Conservation (phyloP, 192 early-diverging fungal species). For the Oehlia diaphana region DNA sequence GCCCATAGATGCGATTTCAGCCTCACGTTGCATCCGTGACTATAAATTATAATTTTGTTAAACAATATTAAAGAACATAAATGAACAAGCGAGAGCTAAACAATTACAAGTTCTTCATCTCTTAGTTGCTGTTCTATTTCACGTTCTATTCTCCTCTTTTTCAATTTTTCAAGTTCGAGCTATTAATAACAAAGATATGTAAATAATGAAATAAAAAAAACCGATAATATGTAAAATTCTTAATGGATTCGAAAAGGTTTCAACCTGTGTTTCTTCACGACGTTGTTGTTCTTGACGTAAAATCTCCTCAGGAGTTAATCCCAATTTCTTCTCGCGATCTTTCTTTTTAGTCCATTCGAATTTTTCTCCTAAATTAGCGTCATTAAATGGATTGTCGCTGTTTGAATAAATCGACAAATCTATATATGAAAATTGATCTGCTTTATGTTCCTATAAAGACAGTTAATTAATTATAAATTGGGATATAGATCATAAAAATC, state of each 20-base stretch:
- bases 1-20: constrained; percentile 86
- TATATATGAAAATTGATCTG: constrained; percentile 16
- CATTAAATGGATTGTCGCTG: constrained; percentile 79
- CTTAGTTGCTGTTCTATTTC: constrained; percentile 78
- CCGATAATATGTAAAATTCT: not conserved
- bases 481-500: not conserved
- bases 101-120: constrained; percentile 75
- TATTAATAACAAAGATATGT: not conserved
- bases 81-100: not conserved
- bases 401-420: constrained; percentile 64
- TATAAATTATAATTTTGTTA: not conserved
- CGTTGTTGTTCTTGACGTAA: constrained; percentile 54
- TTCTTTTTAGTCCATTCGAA: constrained; percentile 96
- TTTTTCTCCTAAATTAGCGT: constrained; percentile 75
- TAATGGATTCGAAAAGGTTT: not conserved
- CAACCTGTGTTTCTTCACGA: constrained; percentile 59
- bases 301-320: constrained; percentile 59
- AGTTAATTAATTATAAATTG: not conserved
- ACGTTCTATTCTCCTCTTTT: constrained; percentile 75
- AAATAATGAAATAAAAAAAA: not conserved
- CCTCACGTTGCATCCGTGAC: constrained; percentile 66
- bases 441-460: not conserved
- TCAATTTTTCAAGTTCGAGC: constrained; percentile 79
- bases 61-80: not conserved
- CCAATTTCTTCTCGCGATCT: constrained; percentile 73